Conservation (phyloP, 2,329 filamentous ascomycete species). For the Trichothecium sympodiale region DNA sequence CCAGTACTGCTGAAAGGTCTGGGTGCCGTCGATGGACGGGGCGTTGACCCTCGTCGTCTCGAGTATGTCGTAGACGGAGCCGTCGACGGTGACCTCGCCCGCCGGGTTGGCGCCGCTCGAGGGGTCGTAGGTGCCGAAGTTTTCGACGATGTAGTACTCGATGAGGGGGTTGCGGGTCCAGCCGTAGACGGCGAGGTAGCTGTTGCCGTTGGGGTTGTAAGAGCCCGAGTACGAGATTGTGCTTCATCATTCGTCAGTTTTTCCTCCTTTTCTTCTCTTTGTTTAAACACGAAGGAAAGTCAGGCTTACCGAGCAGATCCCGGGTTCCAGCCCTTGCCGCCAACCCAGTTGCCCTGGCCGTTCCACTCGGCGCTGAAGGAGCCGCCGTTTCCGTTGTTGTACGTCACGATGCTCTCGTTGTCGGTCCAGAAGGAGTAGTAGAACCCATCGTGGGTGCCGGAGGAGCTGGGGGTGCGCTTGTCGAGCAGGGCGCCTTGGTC, state of each 20-base stretch:
- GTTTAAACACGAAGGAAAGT: neutral
- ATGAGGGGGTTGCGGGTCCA: constrained; percentile 21
- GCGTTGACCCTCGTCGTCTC: constrained; percentile 24
- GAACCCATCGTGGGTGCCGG: constrained; percentile 27
- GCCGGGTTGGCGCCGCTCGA: constrained; percentile 17
- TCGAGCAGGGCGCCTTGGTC: constrained; percentile 4
- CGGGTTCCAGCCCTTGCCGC: constrained; percentile 47
- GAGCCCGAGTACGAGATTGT: constrained; percentile 25
- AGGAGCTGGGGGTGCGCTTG: constrained; percentile 22
- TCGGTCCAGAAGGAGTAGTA: constrained; percentile 40
- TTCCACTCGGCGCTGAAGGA: constrained; percentile 33
- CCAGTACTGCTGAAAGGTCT: constrained; percentile 43
- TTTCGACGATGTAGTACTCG: constrained; percentile 25
- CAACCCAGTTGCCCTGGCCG: constrained; percentile 40
- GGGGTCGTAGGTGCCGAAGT: constrained; percentile 25
- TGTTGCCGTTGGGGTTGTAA: constrained; percentile 17
- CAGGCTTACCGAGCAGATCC: constrained; percentile 32
- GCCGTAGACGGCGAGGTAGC: constrained; percentile 22
- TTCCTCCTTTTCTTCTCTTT: neutral
- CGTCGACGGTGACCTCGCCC: constrained; percentile 24
- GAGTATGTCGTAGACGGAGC: constrained; percentile 25
- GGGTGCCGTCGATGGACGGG: constrained; percentile 36
- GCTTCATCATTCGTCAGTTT: constrained; percentile 13
- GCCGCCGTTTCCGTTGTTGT: constrained; percentile 31
- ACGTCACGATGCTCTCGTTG: constrained; percentile 28